A percentile compares a stretch with the other conserved stretches of the same genome.
Evolutionary conservation across 2,329 filamentous ascomycete genomes (phyloP).

Genomic region (Monosporascus cannonballus): DNA sequence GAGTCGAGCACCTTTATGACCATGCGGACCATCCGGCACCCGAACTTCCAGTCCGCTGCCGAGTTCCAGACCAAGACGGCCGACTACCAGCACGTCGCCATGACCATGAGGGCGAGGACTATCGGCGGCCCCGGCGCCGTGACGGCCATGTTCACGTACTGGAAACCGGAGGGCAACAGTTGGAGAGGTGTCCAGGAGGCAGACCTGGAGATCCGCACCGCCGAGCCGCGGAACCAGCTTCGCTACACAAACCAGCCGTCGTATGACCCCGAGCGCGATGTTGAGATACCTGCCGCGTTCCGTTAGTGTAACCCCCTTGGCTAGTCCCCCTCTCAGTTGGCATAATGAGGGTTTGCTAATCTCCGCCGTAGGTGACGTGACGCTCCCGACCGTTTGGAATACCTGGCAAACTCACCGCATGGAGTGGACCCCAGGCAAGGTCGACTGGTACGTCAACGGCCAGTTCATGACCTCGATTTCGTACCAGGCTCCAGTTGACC

Average conservation of each 20-base stretch:
- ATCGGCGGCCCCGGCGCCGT: slow-evolving; percentile 40
- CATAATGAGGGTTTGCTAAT: not conserved
- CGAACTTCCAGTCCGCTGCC: slow-evolving; percentile 39
- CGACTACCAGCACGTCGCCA: slow-evolving; percentile 31
- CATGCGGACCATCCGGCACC: slow-evolving; percentile 39
- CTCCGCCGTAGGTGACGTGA: not conserved
- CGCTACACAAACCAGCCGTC: slow-evolving; percentile 48
- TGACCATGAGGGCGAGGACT: slow-evolving; percentile 46
- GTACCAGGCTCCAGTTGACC: slow-evolving; percentile 41
- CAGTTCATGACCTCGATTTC: slow-evolving; percentile 36
- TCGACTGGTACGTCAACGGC: slow-evolving; percentile 44
- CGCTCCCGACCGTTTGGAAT: slow-evolving; percentile 28
- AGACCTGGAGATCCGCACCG: slow-evolving; percentile 35
- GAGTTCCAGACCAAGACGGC: slow-evolving; percentile 36
- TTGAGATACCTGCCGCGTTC: slow-evolving; percentile 31
- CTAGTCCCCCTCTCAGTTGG: not conserved
- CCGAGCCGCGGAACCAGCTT: slow-evolving; percentile 27
- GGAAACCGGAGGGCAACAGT: slow-evolving; percentile 11
- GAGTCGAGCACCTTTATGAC: slow-evolving; percentile 38
- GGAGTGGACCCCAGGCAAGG: slow-evolving; percentile 42
- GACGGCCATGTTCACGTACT: slow-evolving; percentile 47
- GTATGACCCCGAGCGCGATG: slow-evolving; percentile 33
- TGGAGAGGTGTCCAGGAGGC: slow-evolving; percentile 28
- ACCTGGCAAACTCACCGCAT: slow-evolving; percentile 46
- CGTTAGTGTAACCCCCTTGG: slow-evolving; percentile 12